These are phyloP conservation scores for Helicocarpus griseus DNA, from an alignment of 2,329 filamentous ascomycete species.

Conservation along the genomic window DNA sequence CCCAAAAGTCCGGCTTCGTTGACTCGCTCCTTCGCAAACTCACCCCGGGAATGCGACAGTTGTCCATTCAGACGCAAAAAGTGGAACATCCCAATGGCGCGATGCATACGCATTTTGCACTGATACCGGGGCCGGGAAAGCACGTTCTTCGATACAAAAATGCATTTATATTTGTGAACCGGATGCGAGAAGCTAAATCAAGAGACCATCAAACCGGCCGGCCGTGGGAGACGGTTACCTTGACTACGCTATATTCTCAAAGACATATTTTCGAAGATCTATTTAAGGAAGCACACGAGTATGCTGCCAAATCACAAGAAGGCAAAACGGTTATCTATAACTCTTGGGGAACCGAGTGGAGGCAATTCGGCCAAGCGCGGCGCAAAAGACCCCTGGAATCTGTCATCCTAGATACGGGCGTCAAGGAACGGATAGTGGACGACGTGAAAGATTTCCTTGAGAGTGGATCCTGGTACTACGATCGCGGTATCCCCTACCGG, in stretches of 20 bases:
- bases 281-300: slow-evolving; percentile 73
- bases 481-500: slow-evolving; percentile 88
- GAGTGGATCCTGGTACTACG: slow-evolving; percentile 78
- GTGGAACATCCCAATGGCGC: slow-evolving; percentile 56
- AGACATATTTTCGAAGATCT: slow-evolving; percentile 83
- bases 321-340: slow-evolving; percentile 92
- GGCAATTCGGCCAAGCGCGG: slow-evolving; percentile 70
- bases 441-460: slow-evolving; percentile 76
- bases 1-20: slow-evolving; percentile 35
- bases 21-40: slow-evolving; percentile 48
- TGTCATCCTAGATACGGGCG: slow-evolving; percentile 73
- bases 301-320: slow-evolving; percentile 71
- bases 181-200: slow-evolving; percentile 75
- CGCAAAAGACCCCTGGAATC: slow-evolving; percentile 80
- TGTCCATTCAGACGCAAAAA: slow-evolving; percentile 56
- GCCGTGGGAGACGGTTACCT: slow-evolving; percentile 86
- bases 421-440: slow-evolving; percentile 69
- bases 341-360: slow-evolving; percentile 75
- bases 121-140: slow-evolving; percentile 83
- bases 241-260: slow-evolving; percentile 85
- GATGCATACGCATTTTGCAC: slow-evolving; percentile 67
- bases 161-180: slow-evolving; percentile 77
- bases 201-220: slow-evolving; percentile 70
- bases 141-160: slow-evolving; percentile 81
- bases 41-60: slow-evolving; percentile 52